Evolutionary conservation across 163 green algal species (phyloP), one percentile per base, ranked within the genome.

Genomic region (Volvox carteri): DNA sequence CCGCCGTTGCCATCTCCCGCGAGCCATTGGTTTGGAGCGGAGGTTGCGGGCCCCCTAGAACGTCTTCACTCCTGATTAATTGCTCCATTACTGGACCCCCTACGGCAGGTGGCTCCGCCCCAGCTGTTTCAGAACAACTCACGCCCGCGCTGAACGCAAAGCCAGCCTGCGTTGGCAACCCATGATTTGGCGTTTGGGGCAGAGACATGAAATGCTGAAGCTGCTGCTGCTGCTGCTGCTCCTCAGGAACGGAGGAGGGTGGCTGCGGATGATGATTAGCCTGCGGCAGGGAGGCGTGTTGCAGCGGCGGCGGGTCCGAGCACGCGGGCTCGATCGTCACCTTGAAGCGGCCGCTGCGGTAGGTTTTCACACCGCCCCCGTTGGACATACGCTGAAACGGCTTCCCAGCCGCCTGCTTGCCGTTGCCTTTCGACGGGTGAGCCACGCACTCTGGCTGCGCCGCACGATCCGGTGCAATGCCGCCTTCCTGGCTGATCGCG

Each of bases 311-410:
- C 2, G 48, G 44, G 37, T 56, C 77, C 19, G 80, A 44, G 18
- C 7, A 72, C 21, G 80, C 46, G 2, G 83, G 83, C 83, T 88
- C 83, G 28, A 88, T 81, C 23, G 84, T 89, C n/a, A 89, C 84
- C 72, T 89, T 89, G 84, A 89, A 89, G 11, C 84, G 72, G 54
- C 84, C 84, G 18, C 12, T 83, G 35, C 83, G 37, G 50, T 74
- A 88, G 6, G 65, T 72, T 8, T 35, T 74, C 23, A 28, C 1
- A 19, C 41, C 60, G 41, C 60, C n/a, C 25, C 78, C 42, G n/a
- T 28, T 86, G 58, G 14, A 0, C 6, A 14, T 33, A 62, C 41
- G 60, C 37, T 23, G 67, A 44, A 50, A 35, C 67, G 39, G 14
- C 39, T 42, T 78, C 54, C 28, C 54, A 39, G 39, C 18, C 23